Evolutionary conservation across 257 asterid species (phyloP).

Genomic region (Solanum dulcamara): DNA sequence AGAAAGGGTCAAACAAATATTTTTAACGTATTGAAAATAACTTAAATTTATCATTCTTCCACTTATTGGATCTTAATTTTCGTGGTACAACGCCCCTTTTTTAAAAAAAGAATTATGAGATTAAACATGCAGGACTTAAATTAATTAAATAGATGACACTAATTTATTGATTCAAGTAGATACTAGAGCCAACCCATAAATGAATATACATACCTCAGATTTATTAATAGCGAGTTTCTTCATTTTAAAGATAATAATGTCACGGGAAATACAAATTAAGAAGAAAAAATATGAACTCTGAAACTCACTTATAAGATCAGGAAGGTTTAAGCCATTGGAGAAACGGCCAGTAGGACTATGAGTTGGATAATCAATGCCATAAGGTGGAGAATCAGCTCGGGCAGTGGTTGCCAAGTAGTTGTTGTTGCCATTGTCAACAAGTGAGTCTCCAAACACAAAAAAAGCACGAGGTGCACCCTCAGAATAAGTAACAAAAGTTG

Average conservation of each 20-base stretch:
- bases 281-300: not conserved
- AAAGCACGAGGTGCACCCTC: slow-evolving; percentile 52
- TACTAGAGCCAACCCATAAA: not conserved
- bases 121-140: not conserved
- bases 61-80: not conserved
- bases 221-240: no score
- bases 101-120: not conserved
- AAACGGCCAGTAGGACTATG: slow-evolving; percentile 75
- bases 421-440: slow-evolving; percentile 73
- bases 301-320: slow-evolving; percentile 58
- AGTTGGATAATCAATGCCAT: slow-evolving; percentile 66
- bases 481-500: not conserved
- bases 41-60: not conserved
- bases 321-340: slow-evolving; percentile 61
- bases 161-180: not conserved
- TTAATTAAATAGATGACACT: not conserved
- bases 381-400: slow-evolving; percentile 72
- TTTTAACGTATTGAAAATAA: not conserved
- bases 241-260: not conserved
- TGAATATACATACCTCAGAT: no score
- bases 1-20: not conserved
- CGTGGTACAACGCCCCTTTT: not conserved
- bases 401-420: slow-evolving; percentile 55
- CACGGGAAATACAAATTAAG: not conserved
- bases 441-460: slow-evolving; percentile 70